Base-by-base conservation (phyloP, 768 basidiomycete species). In the Clavulina sp. region DNA sequence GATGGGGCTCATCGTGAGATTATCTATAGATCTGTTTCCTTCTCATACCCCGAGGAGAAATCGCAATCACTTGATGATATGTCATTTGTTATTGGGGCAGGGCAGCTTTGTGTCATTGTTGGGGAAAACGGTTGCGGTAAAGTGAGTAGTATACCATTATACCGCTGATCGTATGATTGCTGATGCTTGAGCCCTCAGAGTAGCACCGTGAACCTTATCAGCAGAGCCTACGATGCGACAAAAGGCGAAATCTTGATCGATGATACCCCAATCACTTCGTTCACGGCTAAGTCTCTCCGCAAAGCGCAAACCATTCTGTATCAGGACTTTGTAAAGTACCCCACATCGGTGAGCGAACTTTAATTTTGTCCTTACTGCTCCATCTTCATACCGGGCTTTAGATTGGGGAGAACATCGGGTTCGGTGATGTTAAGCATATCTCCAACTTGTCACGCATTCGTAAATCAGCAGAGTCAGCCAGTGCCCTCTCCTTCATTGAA, bases 21-120 rank as follows among this genome's bases (percentile, higher is more conserved):
- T 41, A 9, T 41, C 38, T 30, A 21, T 48, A 79, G 77, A 19
- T 58, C 75, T 48, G 68, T 78, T 0, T 64, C 64, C 0, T 80
- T 80, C 53, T 59, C 63, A 6, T 80, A 80, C 56, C 75, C 75
- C 16, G 43, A 46, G 7, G 26, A 9, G 7, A 23, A 46, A 9
- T 9, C 9, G 43, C 9, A 16, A 47, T 63, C 67, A 46, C 4
- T 23, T 6, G 29, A 23, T 23, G 57, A 56, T 3, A 64, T 64
- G 19, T 66, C 68, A 0, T 62, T 73, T 48, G 60, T 57, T 13
- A 65, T 75, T 46, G 53, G 64, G 6, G 57, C 71, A 5, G 73
- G 72, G 2, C 65, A 71, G 26, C 64, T 77, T 13, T 70, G 73
- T 18, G 70, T 77, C 31, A 64, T 78, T n/a, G 76, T 78, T 4